Evolutionary conservation across 2,329 filamentous ascomycete genomes (phyloP), one percentile per base, ranked within the genome.

Genomic region (Ustulina deusta): DNA sequence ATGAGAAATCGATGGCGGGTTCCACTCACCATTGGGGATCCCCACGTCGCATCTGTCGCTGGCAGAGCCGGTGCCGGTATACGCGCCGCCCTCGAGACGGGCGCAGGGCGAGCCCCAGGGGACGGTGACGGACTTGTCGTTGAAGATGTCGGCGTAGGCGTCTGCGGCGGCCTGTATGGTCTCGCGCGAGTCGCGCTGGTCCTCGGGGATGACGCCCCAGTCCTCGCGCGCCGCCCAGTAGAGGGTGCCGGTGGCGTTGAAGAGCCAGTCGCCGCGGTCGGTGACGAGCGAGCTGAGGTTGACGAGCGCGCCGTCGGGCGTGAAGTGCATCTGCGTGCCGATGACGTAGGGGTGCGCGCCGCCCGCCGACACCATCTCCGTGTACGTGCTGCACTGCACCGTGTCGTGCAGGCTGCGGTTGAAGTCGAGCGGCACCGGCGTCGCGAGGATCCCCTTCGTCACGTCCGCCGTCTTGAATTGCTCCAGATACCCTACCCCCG

Each of bases 21-120:
- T 17, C 22, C n/a, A 70, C 73, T 51, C 71, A 75, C 76, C 75
- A 54, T 71, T 75, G 3, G 79, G 80, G 62, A 81, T 75, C 11
- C 79, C 79, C 6, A 80, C 78, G 48, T 79, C 74, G 62, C 79
- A 81, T 1, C 72, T 68, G 38, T 78, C 75, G 17, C 63, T 77
- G 2, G 72, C 68, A 27, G 72, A 71, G 11, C 77, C 77, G 7
- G 63, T 72, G 6, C 77, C 77, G 10, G 79, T 77, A 68, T 81
- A 80, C 29, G 69, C 34, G 1, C 79, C 79, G 6, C 80, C 80
- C 69, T 81, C 80, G 22, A 81, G 74, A 13, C 80, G 72, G 0
- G 76, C 78, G 61, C 79, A 81, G 1, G 80, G 79, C 11, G 61
- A 65, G 15, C 79, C 80, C 79, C 79, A 81, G 11, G 79, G 80